Evolutionary conservation across 768 basidiomycete species (phyloP).

Genomic region (Lactarius vividus): DNA sequence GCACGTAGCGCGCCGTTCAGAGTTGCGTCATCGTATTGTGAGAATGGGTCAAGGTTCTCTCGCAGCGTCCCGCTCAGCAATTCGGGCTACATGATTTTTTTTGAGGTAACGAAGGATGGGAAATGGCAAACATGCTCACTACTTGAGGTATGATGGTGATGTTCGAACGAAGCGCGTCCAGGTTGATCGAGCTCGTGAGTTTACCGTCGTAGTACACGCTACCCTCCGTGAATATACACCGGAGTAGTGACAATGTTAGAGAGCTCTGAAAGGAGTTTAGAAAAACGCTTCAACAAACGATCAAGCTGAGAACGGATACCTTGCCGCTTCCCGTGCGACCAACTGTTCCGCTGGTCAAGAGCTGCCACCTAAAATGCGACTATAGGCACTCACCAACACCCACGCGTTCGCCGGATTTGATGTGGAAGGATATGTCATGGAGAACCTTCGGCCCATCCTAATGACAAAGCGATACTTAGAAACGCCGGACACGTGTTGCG

Average conservation of each 20-base stretch:
- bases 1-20: conserved; percentile 49
- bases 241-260: conserved; percentile 50
- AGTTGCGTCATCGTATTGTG: conserved; percentile 49
- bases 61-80: conserved; percentile 55
- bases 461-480: conserved; percentile 29
- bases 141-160: conserved; percentile 61
- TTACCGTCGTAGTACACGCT: conserved; percentile 51
- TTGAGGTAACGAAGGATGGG: conserved; percentile 5
- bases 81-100: conserved; percentile 39
- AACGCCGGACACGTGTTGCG: conserved; percentile 45
- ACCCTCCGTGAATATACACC: conserved; percentile 54
- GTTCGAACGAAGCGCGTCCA: conserved; percentile 49
- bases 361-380: background rate
- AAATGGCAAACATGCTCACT: conserved; percentile 34
- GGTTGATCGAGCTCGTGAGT: conserved; percentile 46
- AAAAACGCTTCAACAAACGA: conserved; percentile 6
- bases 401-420: conserved; percentile 56
- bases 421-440: conserved; percentile 48
- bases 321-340: conserved; percentile 61
- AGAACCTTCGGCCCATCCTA: conserved; percentile 56
- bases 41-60: conserved; percentile 60
- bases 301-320: conserved; percentile 28
- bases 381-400: conserved; percentile 44
- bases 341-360: conserved; percentile 36
- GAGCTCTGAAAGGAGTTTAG: conserved; percentile 37